Base-by-base conservation (phyloP, 257 asterid species). In the Jacaranda mimosifolia region DNA sequence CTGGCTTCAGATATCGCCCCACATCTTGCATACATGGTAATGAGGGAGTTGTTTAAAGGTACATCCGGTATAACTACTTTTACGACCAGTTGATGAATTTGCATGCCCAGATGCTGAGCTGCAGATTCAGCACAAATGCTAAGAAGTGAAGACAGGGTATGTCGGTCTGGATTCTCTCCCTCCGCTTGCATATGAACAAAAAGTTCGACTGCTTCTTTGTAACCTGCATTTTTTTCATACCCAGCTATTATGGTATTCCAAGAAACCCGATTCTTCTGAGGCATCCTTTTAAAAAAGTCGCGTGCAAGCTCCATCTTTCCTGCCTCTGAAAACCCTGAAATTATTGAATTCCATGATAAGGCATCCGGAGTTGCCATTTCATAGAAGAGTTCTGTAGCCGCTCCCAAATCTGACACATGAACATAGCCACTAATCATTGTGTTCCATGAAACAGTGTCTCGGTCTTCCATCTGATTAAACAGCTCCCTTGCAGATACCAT, bases 231-330 rank as follows among this genome's bases (percentile, higher is more conserved):
- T 83, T 80, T 86, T 69, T 89, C 97, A 56, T 74, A 89, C 76
- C 92, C 98, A 48, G 97, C 89, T 67, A 94, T 89, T n/a, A 94
- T 72, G 7, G 96, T 83, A 69, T 94, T 94, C 98, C 97, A 94
- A 14, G 97, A 89, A 58, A 94, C 83, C 57, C 40, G 82, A 69
- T 49, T 91, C 80, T 84, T 92, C 79, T 76, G 77, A 66, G 97
- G 96, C 91, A 89, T 91, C 77, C 83, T 89, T 45, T 65, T 79
- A 71, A 92, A 94, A 77, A 81, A 86, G 38, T 85, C 81, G 49
- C 35, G 83, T 8, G 97, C 98, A 48, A 80, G 80, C 53, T 83
- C 86, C 89, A 92, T 84, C 10, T 86, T 84, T 14, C 91, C 96
- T 2, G 75, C 76, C 73, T 83, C 89, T 7, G 93, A 79, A 78